Evolutionary conservation across 768 basidiomycete genomes (phyloP), one percentile per base, ranked within the genome.

Genomic region (Ephemerocybe angulata): DNA sequence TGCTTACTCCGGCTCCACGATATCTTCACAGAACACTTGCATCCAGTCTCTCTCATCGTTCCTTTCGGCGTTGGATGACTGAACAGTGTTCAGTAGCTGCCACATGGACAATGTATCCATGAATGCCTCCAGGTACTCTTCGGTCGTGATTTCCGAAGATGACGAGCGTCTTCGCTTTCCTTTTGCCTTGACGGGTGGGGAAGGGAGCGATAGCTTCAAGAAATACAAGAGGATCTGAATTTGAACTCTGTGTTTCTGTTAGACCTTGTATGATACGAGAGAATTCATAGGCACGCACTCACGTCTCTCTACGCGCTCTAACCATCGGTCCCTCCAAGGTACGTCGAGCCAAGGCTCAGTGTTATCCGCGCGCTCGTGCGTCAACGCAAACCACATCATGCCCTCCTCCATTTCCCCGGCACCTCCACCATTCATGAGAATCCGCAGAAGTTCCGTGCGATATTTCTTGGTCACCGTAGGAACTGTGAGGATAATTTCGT

Each of bases 51-150:
- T 72, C 33, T 76, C 72, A 19, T 75, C 48, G 55, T 56, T 58
- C 51, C 62, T 46, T 41, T 48, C 40, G 54, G 49, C 47, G 48
- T 63, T 19, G 33, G n/a, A 25, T 50, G n/a, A 19, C 35, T 40
- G 57, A 30, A 24, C 51, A 25, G 37, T 56, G 24, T 72, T 68
- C 54, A 86, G 65, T 21, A 91, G 78, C 62, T 91, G 90, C 87
- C 88, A 89, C 70, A 79, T 83, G 3, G 85, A 87, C 6, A 92
- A 67, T 62, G 85, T 88, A 68, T 91, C 89, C 85, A 90, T 88
- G 67, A 86, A 84, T 1, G 75, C 72, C 64, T 91, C 88, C 1
- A 90, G 67, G 24, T 77, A 75, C n/a, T 83, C 85, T 48, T 81
- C 79, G 1, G 52, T 64, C 50, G 58, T 65, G 54, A 61, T 60